phyloP scores from a whole-genome alignment of 768 basidiomycete genomes.

The Psilocybe sp. region DNA sequence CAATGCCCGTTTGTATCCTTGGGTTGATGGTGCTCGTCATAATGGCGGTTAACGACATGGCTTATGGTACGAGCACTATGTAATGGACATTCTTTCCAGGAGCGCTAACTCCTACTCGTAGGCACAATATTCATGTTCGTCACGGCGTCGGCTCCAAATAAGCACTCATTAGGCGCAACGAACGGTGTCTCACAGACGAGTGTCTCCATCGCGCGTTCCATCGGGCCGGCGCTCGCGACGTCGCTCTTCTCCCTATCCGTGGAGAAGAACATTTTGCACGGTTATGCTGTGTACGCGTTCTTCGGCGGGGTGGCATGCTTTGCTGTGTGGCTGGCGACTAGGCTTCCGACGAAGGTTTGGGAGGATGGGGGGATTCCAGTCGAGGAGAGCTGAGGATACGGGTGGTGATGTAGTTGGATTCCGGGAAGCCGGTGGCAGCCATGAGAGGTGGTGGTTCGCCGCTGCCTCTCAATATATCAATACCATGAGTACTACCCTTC shows the following conservation, averaged over 20 bases:
- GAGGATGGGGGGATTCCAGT: conserved; percentile 13
- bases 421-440: too few relatives aligned
- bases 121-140: conserved; percentile 51
- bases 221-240: conserved; percentile 46
- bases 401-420: too few relatives aligned
- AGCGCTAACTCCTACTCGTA: conserved; percentile 14
- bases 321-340: conserved; percentile 27
- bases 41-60: conserved; percentile 39
- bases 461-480: too few relatives aligned
- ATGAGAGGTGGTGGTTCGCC: too few relatives aligned
- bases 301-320: conserved; percentile 29
- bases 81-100: neutral
- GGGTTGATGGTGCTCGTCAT: conserved; percentile 26
- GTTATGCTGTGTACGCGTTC: conserved; percentile 43
- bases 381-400: too few relatives aligned
- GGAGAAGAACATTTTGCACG: conserved; percentile 41
- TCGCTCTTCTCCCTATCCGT: conserved; percentile 55
- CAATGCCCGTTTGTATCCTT: conserved; percentile 34
- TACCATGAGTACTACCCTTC: too few relatives aligned
- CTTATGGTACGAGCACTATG: conserved; percentile 34
- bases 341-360: conserved; percentile 37
- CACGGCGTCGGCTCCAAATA: conserved; percentile 47
- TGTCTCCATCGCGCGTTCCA: conserved; percentile 41
- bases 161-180: conserved; percentile 46
- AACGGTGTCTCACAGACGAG: conserved; percentile 49